Percentiles rank a stretch among this genome's conserved stretches.
phyloP scores from a whole-genome alignment of 148 eudicot genomes.

The Camellia granthamiana region DNA sequence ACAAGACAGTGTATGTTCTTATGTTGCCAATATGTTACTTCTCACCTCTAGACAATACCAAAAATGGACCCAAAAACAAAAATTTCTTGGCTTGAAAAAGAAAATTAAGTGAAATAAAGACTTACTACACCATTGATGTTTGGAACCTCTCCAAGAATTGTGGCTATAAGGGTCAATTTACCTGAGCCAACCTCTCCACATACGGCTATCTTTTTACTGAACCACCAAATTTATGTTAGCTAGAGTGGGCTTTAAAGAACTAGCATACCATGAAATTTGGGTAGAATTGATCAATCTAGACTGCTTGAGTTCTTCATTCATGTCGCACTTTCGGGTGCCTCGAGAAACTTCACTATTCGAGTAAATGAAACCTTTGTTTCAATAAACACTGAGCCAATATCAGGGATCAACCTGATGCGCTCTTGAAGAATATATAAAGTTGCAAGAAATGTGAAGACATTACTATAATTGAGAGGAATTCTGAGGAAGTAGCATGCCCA shows the following conservation, averaged over 20 bases:
- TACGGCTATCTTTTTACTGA: conserved; percentile 55
- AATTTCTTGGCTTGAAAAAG: too few relatives aligned
- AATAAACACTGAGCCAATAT: conserved; percentile 59
- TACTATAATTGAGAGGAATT: conserved; percentile 58
- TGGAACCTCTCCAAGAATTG: conserved; percentile 79
- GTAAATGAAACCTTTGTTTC: conserved; percentile 69
- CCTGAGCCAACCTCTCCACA: conserved; percentile 91
- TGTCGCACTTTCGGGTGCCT: conserved; percentile 44
- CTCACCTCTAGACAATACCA: neutral
- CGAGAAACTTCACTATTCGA: conserved; percentile 59
- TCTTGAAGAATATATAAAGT: conserved; percentile 72
- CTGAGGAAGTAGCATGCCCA: conserved; percentile 66
- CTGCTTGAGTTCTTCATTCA: conserved; percentile 3
- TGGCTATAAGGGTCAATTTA: conserved; percentile 66
- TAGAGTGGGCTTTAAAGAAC: conserved; percentile 42
- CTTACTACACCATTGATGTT: conserved; percentile 58
- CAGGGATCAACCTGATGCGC: conserved; percentile 71
- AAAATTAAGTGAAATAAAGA: neutral
- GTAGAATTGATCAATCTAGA: conserved; percentile 45
- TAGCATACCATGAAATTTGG: conserved; percentile 62
- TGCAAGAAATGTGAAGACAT: conserved; percentile 83
- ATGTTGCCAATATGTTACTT: too few relatives aligned
- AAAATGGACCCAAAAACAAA: too few relatives aligned
- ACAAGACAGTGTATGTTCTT: too few relatives aligned
- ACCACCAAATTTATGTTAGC: conserved; percentile 52